Conservation (phyloP, 1,284 basidiomycete genomes). For the Ceratobasidium theobromae region DNA sequence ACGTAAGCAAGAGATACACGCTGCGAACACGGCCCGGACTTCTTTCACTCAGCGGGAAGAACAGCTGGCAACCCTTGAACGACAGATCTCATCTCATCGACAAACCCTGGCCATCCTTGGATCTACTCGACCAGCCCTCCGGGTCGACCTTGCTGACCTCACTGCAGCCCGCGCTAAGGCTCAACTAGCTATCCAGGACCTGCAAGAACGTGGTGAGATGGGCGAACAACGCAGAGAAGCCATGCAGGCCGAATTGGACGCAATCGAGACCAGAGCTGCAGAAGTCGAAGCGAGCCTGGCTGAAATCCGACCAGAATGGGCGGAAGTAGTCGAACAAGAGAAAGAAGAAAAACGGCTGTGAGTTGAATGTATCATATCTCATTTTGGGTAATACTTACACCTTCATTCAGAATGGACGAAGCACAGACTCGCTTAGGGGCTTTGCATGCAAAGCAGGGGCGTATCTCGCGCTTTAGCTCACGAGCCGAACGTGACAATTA, state of each 20-base stretch:
- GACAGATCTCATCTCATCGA: slow-evolving; percentile 67
- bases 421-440: slow-evolving; percentile 68
- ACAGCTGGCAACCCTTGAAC: slow-evolving; percentile 59
- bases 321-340: slow-evolving; percentile 57
- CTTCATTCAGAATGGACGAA: slow-evolving; percentile 58
- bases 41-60: slow-evolving; percentile 84
- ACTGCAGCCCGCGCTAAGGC: slow-evolving; percentile 21
- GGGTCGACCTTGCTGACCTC: slow-evolving; percentile 63
- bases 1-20: slow-evolving; percentile 77
- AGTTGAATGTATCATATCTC: slow-evolving; percentile 30
- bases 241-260: slow-evolving; percentile 65
- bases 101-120: slow-evolving; percentile 70
- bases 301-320: slow-evolving; percentile 67
- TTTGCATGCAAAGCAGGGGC: slow-evolving; percentile 85
- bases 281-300: slow-evolving; percentile 65
- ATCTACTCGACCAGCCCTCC: slow-evolving; percentile 69
- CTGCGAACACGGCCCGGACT: slow-evolving; percentile 75
- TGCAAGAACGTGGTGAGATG: slow-evolving; percentile 65
- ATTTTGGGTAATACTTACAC: not conserved
- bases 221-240: slow-evolving; percentile 52
- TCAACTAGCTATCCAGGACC: slow-evolving; percentile 61
- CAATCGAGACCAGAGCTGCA: slow-evolving; percentile 60
- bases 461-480: slow-evolving; percentile 81
- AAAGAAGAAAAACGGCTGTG: slow-evolving; percentile 60
- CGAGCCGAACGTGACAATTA: slow-evolving; percentile 80